A percentile compares a stretch with the other conserved stretches of the same genome.
Conservation (phyloP, 2,329 filamentous ascomycete species). For the Calonectria multiphialidica region DNA sequence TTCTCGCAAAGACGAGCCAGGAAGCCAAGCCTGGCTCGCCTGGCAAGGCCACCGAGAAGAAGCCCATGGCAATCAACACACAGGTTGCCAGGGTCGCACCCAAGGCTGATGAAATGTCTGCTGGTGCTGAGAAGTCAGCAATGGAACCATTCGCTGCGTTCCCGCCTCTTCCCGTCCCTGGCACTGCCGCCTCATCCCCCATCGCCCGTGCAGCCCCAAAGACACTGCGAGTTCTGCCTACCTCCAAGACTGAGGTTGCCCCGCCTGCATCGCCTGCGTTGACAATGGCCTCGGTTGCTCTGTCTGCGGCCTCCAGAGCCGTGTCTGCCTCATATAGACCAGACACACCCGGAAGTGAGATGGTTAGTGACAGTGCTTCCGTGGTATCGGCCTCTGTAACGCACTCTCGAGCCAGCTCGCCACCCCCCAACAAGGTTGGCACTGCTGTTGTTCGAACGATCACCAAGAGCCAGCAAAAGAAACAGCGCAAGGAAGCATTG, state of each 20-base stretch:
- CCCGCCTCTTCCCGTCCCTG: conserved; percentile 62
- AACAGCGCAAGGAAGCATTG: conserved; percentile 76
- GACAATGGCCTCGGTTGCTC: conserved; percentile 46
- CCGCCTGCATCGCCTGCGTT: conserved; percentile 50
- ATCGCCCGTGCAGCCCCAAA: conserved; percentile 67
- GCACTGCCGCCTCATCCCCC: conserved; percentile 63
- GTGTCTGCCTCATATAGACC: conserved; percentile 62
- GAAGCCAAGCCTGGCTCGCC: conserved; percentile 26
- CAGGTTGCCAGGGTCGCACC: conserved; percentile 56
- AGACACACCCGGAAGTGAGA: conserved; percentile 80
- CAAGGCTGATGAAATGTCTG: conserved; percentile 46
- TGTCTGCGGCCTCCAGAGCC: conserved; percentile 45
- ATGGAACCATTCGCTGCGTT: conserved; percentile 55
- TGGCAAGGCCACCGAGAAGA: conserved; percentile 30
- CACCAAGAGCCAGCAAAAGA: conserved; percentile 84
- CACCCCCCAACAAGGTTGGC: conserved; percentile 74
- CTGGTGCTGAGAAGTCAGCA: conserved; percentile 48
- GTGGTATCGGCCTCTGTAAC: conserved; percentile 79
- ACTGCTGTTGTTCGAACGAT: conserved; percentile 76
- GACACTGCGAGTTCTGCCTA: conserved; percentile 77
- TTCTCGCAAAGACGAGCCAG: conserved; percentile 36
- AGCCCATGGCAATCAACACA: conserved; percentile 61
- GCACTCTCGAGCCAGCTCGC: conserved; percentile 77
- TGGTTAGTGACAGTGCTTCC: conserved; percentile 82
- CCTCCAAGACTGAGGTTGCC: conserved; percentile 71